Base-by-base conservation (phyloP, 2,329 filamentous ascomycete species). In the Tolypocladium endophyticum region DNA sequence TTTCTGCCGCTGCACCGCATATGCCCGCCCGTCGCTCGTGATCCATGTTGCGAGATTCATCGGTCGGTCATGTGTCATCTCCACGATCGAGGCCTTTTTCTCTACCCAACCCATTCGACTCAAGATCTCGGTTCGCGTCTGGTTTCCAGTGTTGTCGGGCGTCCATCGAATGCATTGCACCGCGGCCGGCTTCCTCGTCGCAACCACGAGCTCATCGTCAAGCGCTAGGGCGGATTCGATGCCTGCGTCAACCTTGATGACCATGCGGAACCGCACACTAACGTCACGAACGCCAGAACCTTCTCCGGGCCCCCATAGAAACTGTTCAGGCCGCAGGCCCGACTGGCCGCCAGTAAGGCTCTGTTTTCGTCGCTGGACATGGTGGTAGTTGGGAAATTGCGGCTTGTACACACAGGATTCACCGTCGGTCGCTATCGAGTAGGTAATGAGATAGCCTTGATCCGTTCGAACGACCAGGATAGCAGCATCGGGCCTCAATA, bases 1-100 rank as follows among this genome's bases (percentile, higher is more conserved):
- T 4, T 77, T 71, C 47, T 84, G 79, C 61, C 91, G 85, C 73
- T 97, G 94, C 30, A 97, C 92, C 23, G 93, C 92, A 73, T 95
- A 97, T 1, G 87, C 92, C 70, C 86, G 86, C 8, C 94, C 94
- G 67, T 95, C 92, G 67, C 81, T 89, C 6, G 91, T 94, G 60
- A 96, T 84, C 94, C 94, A 99, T 12, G 92, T 90, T 12, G 90
- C 87, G 16, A 99, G 79, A 68, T 96, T 97, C 92, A 99, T 99
- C 0, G 94, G 93, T 61, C 93, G 85, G 72, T 99, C 94, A 70
- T 96, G 87, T 1, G 93, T 88, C 88, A 99, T 95, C 67, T 95
- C 90, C 23, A 81, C 78, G 58, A 97, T 84, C 1, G 81, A 84
- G 1, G 83, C 80, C 72, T 89, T 93, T 72, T 90, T 92, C 58